Evolutionary conservation across 2,329 filamentous ascomycete genomes (phyloP).

Genomic region (Fusarium humuli): DNA sequence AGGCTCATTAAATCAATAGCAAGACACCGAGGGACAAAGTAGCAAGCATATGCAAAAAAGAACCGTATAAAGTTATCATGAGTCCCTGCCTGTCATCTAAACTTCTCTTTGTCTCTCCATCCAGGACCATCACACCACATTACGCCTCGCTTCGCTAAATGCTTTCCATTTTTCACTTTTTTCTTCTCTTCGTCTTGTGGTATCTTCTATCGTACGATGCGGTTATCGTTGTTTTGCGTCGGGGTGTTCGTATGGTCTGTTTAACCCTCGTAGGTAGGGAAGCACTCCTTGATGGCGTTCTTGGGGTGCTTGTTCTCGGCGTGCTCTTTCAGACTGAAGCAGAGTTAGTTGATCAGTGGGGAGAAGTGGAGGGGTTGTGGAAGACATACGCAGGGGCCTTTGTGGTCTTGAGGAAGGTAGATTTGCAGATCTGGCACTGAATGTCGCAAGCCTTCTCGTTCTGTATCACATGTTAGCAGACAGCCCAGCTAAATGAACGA

Average conservation of each 20-base stretch:
- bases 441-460: constrained; percentile 81
- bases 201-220: constrained; percentile 25
- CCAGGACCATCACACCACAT: constrained; percentile 33
- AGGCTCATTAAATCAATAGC: constrained; percentile 47
- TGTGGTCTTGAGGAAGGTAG: constrained; percentile 82
- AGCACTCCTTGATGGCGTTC: constrained; percentile 73
- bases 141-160: constrained; percentile 42
- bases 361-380: constrained; percentile 1
- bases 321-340: constrained; percentile 73
- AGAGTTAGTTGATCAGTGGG: constrained; percentile 20
- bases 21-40: neutral
- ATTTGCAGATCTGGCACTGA: constrained; percentile 81
- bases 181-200: neutral
- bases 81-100: constrained; percentile 22
- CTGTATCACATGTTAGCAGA: constrained; percentile 54
- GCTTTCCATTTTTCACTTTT: constrained; percentile 14
- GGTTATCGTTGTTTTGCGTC: neutral
- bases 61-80: constrained; percentile 37
- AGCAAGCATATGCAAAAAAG: constrained; percentile 28
- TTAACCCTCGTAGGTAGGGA: constrained; percentile 62
- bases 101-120: constrained; percentile 13
- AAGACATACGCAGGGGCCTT: constrained; percentile 73
- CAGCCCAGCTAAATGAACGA: neutral
- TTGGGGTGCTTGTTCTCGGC: constrained; percentile 83
- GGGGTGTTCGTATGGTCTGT: neutral